Percentiles rank a stretch among this genome's conserved stretches.
Evolutionary conservation across 192 early-diverging fungal species (phyloP).

Genomic region (Entrophospora sp.): DNA sequence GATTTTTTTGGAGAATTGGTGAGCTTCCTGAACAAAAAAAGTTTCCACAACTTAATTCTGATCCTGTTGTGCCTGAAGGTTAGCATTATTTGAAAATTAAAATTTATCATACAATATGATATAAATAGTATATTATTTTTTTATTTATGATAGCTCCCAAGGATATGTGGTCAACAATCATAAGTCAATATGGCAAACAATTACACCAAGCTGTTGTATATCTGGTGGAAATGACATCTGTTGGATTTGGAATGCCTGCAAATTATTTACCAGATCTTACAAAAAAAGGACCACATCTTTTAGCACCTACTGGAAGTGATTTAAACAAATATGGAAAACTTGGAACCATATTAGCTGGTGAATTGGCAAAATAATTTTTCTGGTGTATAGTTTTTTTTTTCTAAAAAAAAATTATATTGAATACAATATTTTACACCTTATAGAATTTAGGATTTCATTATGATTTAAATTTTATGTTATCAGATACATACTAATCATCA

Average conservation of each 20-base stretch:
- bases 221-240: slow-evolving; percentile 54
- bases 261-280: slow-evolving; percentile 49
- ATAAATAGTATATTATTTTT: no score
- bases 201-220: slow-evolving; percentile 45
- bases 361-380: no score
- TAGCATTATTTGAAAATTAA: background rate
- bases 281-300: slow-evolving; percentile 54
- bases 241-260: slow-evolving; percentile 50
- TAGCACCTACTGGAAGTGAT: slow-evolving; percentile 64
- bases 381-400: no score
- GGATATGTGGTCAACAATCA: slow-evolving; percentile 42
- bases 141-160: slow-evolving; percentile 43
- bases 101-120: background rate
- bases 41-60: slow-evolving; percentile 54
- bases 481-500: background rate
- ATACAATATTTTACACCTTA: background rate
- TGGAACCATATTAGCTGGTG: slow-evolving; percentile 53
- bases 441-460: slow-evolving; percentile 26
- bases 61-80: slow-evolving; percentile 54
- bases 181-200: slow-evolving; percentile 58
- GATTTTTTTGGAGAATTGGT: slow-evolving; percentile 64
- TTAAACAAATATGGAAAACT: slow-evolving; percentile 52
- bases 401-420: background rate
- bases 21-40: slow-evolving; percentile 42
- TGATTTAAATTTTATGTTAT: slow-evolving; percentile 53